Evolutionary conservation across 2,329 filamentous ascomycete species (phyloP), one percentile per base, ranked within the genome.

Genomic region (Delphinella strobiligena): DNA sequence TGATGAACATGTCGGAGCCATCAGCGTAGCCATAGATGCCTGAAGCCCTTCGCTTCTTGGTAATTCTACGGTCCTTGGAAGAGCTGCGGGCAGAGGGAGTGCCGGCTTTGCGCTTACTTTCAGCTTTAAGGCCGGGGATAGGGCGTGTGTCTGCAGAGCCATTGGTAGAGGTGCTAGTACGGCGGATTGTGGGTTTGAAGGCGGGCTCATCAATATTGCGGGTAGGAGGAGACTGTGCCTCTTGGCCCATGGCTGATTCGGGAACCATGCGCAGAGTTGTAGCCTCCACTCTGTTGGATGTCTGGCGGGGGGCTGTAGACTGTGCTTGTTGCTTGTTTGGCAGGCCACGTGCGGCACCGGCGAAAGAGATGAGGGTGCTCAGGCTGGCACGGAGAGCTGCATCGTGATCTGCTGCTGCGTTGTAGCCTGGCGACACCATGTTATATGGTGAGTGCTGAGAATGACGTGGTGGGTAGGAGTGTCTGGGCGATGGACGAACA

Each of bases 281-380:
- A 10, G 73, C 69, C 37, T 72, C 68, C 24, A 69, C 52, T 15
- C 63, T 59, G 41, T 45, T 53, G 19, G 48, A 36, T 18, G 50
- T 44, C 1, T 59, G 53, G 38, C 37, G 36, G 33, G 59, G 34
- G 54, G 34, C 60, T 63, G 43, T 52, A 52, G 36, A 67, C 64
- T 54, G 27, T 39, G 22, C 12, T 45, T 27, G 54, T 51, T 29
- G 50, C 45, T 37, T 63, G 60, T 91, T 94, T 1, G 81, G 77
- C 12, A 91, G 67, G 3, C 82, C 82, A 32, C 91, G 75, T 1
- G 89, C 91, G 0, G 89, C 91, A 3, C 88, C 87, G 0, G 87
- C 89, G 53, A 86, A 93, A n/a, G 89, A 95, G 10, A 98, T 74
- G 10, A 98, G 72, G 0, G 91, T 96, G 1, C 87, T 94, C n/a